Base-by-base conservation (phyloP, 768 basidiomycete species). In the Suillus occidentalis region DNA sequence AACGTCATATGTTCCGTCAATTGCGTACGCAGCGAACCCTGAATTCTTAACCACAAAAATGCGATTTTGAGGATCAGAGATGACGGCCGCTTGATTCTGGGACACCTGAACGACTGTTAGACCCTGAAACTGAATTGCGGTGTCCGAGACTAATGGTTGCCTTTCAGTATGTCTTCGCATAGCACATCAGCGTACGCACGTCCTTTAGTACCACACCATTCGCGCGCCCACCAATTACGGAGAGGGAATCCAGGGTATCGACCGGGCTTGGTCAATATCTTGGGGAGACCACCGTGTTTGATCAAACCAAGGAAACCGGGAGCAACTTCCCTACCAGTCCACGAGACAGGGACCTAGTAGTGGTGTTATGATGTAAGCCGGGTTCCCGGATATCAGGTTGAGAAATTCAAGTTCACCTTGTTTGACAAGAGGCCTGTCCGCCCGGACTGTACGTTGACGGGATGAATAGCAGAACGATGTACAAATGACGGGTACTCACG, bases 81-180 rank as follows among this genome's bases (percentile, higher is more conserved):
- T 81, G 37, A 92, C 89, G 0, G 91, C 91, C 3, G 89, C 89
- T 71, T 89, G 87, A 71, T 94, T 94, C 79, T 94, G 92, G 0
- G 90, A 90, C 25, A 94, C 93, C 71, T 94, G 92, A 0, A 94
- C 91, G n/a, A 91, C 82, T 0, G 89, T 92, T 65, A 94, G 78
- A 59, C 92, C 92, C 58, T 87, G 83, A 73, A 93, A 93, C 67
- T 89, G 86, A 56, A 94, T 88, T 28, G 91, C 90, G 1, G 92
- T 89, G 69, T 94, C 92, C 13, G 91, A 92, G 53, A 93, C 90
- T 92, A 53, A 62, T 34, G 39, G 61, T 63, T 9, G 6, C 9
- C 16, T 40, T 58, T 58, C 39, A 60, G 39, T 18, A 52, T 34
- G 34, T 6, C n/a, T 22, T 66, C 1, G 40, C 20, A 39, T 43